phyloP scores from a whole-genome alignment of 2,329 filamentous ascomycete species.

The Alternaria sp. region DNA sequence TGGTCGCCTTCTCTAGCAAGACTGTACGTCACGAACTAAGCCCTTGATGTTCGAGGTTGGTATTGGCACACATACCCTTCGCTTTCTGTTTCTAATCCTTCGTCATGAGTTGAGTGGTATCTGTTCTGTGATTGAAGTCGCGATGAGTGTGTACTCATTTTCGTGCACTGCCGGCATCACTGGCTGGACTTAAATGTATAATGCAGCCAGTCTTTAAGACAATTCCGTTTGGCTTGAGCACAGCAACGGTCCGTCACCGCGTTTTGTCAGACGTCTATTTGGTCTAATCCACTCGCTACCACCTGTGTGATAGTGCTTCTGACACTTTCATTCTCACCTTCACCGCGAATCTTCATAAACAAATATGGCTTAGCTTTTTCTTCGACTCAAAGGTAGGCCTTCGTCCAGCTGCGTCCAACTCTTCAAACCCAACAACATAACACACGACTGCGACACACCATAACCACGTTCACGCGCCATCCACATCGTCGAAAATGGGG shows the following conservation, averaged over 20 bases:
- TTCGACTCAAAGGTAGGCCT: background rate
- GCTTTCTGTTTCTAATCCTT: no score
- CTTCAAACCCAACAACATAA: background rate
- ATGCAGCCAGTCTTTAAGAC: background rate
- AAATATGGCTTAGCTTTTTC: background rate
- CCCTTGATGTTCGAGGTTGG: no score
- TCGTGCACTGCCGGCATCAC: no score
- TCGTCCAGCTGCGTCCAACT: background rate
- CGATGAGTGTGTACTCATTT: no score
- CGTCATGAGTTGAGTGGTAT: no score
- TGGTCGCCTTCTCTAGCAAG: no score
- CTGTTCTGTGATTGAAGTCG: no score
- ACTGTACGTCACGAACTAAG: no score
- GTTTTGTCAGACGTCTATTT: background rate
- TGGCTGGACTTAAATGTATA: background rate
- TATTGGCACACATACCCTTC: no score
- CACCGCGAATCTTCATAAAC: background rate
- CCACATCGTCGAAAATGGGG: background rate
- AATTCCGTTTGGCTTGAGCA: no score
- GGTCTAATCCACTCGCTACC: background rate
- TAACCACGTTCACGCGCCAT: background rate
- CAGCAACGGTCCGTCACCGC: background rate
- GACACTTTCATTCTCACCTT: background rate
- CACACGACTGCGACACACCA: background rate
- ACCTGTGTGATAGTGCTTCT: background rate